Percentiles rank a stretch among this genome's conserved stretches.
These are phyloP conservation scores for Ustilago trichophora DNA, from an alignment of 1,284 basidiomycete genomes.

Conservation along the genomic window DNA sequence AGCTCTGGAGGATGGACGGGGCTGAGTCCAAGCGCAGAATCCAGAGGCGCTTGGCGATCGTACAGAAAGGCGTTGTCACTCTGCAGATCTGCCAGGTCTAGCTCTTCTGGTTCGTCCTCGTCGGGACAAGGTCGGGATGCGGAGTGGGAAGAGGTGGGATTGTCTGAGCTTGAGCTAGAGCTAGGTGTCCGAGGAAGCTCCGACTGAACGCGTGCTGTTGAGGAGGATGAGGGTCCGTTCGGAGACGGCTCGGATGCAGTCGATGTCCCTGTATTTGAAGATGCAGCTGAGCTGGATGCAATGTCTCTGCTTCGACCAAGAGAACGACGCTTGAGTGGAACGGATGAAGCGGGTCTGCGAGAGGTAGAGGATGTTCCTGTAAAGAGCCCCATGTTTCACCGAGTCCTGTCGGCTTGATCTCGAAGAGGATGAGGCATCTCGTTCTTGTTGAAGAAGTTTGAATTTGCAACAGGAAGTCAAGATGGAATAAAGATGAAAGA, in stretches of 20 bases:
- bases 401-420: background rate
- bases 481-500: too few species aligned
- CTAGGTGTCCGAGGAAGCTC: too few species aligned
- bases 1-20: background rate
- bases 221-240: background rate
- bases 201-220: too few species aligned
- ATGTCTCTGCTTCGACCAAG: slow-evolving; percentile 6
- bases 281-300: background rate
- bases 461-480: too few species aligned
- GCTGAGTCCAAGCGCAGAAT: slow-evolving; percentile 15
- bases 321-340: slow-evolving; percentile 26
- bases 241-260: background rate
- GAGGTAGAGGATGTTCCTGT: slow-evolving; percentile 10
- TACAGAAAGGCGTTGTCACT: slow-evolving; percentile 30
- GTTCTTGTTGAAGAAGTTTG: too few species aligned
- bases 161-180: too few species aligned
- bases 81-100: slow-evolving; percentile 22
- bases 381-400: slow-evolving; percentile 30
- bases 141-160: too few species aligned
- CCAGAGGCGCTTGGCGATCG: slow-evolving; percentile 4
- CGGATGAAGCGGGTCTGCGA: slow-evolving; percentile 6
- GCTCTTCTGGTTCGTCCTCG: slow-evolving; percentile 11
- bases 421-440: background rate
- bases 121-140: too few species aligned
- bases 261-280: too few species aligned